phyloP scores from a whole-genome alignment of 495 filamentous ascomycete species.

The Penicillium desertorum region DNA sequence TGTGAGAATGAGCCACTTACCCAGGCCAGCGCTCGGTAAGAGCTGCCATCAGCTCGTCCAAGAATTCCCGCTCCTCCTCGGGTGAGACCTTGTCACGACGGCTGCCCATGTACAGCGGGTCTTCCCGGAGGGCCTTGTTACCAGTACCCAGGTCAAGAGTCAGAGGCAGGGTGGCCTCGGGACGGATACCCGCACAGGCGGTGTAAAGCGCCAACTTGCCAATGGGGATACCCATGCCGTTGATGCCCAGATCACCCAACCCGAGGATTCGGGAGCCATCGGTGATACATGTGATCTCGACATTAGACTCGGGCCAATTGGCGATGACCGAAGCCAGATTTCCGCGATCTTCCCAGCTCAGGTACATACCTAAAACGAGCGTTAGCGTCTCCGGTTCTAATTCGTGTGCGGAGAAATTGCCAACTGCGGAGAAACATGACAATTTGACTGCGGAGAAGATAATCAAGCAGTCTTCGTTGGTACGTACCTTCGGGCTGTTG shows the following conservation, averaged over 20 bases:
- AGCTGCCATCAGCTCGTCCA: slow-evolving; percentile 97
- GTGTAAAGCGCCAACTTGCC: slow-evolving; percentile 93
- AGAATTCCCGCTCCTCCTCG: slow-evolving; percentile 84
- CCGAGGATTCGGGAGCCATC: slow-evolving; percentile 96
- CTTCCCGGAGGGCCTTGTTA: slow-evolving; percentile 83
- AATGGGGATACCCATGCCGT: slow-evolving; percentile 97
- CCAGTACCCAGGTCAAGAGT: slow-evolving; percentile 88
- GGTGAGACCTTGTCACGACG: slow-evolving; percentile 76
- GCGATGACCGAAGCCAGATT: slow-evolving; percentile 78
- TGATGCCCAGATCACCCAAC: slow-evolving; percentile 92
- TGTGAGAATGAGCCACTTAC: slow-evolving; percentile 44
- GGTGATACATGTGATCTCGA: slow-evolving; percentile 95
- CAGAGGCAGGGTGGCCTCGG: slow-evolving; percentile 86
- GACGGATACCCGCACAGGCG: slow-evolving; percentile 94
- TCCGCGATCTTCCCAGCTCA: slow-evolving; percentile 85
- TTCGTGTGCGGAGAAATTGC: slow-evolving; percentile 17
- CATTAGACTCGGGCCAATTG: slow-evolving; percentile 85
- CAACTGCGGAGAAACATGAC: background rate
- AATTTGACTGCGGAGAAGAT: background rate
- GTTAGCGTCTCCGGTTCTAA: slow-evolving; percentile 34
- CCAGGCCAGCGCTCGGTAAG: slow-evolving; percentile 81
- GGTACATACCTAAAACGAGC: slow-evolving; percentile 63
- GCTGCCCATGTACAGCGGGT: slow-evolving; percentile 92
- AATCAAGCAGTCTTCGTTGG: background rate
- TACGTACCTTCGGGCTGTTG: slow-evolving; percentile 82